These are phyloP conservation scores for Hippophae gyantsensis DNA, from an alignment of 306 rosid genomes.

Conservation along the genomic window DNA sequence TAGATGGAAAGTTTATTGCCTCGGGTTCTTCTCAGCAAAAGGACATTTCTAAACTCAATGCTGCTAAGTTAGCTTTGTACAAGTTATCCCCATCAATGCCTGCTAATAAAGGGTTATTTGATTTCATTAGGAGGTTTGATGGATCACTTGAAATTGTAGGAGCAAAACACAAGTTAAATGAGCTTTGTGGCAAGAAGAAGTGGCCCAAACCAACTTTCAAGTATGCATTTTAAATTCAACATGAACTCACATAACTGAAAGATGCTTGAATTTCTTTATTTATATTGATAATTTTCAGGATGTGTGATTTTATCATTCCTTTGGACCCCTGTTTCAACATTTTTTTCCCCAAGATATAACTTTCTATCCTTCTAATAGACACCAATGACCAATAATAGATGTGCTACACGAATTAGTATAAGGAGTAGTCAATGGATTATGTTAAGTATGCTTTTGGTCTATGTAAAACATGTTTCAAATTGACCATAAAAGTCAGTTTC, in stretches of 20 bases:
- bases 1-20: constrained; percentile 45
- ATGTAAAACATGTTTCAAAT: too few species aligned
- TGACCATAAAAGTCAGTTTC: too few species aligned
- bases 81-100: constrained; percentile 22
- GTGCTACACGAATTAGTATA: too few species aligned
- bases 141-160: constrained; percentile 37
- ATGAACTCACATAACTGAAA: constrained; percentile 1
- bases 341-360: too few species aligned
- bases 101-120: not conserved
- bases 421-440: too few species aligned
- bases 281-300: not conserved
- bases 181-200: constrained; percentile 43
- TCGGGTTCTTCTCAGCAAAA: constrained; percentile 51
- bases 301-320: not conserved
- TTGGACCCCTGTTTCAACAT: too few species aligned
- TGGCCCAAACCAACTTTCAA: constrained; percentile 51
- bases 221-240: constrained; percentile 25
- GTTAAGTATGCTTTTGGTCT: too few species aligned
- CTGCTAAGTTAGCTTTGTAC: constrained; percentile 52
- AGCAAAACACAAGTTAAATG: constrained; percentile 47
- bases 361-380: too few species aligned
- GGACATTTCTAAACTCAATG: constrained; percentile 54
- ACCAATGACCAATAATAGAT: too few species aligned
- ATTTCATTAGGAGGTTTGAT: constrained; percentile 7
- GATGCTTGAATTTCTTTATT: not conserved